Base-by-base conservation (phyloP, 768 basidiomycete species). In the Dioszegia crocea region DNA sequence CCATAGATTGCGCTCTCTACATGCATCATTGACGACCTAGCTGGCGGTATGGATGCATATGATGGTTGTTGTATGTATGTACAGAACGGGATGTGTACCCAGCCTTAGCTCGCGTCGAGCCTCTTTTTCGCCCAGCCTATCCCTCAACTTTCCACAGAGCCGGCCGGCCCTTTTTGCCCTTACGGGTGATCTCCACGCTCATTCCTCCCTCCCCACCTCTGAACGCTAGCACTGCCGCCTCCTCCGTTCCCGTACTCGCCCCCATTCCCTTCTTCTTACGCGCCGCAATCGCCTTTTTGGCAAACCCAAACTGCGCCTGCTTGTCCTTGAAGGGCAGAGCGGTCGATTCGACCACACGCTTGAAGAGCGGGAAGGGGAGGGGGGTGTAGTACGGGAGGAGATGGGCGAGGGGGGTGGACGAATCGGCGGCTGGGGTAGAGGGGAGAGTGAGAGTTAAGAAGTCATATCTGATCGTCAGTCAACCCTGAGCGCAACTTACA, bases 151-250 rank as follows among this genome's bases (percentile, higher is more conserved):
- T 80, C 78, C 77, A 81, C 40, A 82, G 70, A 48, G 79, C 74
- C 31, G 64, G 50, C 52, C 62, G 57, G 36, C 51, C 51, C 65
- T 86, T 88, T 78, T 86, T 87, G 80, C 86, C 80, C 79, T 92
- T 91, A 65, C 89, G 84, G 45, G 90, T 91, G 73, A 94, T 82
- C 76, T 91, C 88, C 66, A 93, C 89, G 23, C 61, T 66, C 55
- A 87, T 84, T 69, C 85, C 89, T 57, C 82, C 50, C 81, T 85
- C 77, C 38, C 85, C 87, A 58, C 88, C 88, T 27, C 38, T 61
- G 78, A 92, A 91, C 36, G 89, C 89, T 66, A 93, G 81, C 52
- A 94, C 90, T 41, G 93, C 90, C n/a, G 88, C 89, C 78, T 92
- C 90, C 76, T 73, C 67, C 53, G 63, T 61, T 1, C 58, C 63